Evolutionary conservation across 2,329 filamentous ascomycete species (phyloP).

Genomic region (Monosporascus sp.): DNA sequence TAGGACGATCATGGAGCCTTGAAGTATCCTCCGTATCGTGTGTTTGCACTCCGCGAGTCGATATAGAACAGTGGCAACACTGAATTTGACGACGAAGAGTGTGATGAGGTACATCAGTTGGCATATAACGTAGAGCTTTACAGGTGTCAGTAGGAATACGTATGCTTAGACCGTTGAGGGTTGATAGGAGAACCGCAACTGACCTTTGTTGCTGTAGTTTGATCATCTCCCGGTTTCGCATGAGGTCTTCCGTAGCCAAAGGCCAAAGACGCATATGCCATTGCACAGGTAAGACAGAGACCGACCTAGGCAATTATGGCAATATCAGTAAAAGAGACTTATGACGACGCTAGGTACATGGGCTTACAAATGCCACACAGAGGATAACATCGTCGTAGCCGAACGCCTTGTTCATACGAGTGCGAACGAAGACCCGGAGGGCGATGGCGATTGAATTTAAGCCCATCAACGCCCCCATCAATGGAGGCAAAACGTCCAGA

Average conservation of each 20-base stretch:
- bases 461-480: too few relatives aligned
- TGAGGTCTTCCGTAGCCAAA: conserved; percentile 9
- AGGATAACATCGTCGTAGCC: conserved; percentile 15
- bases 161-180: background rate
- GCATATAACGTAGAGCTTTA: conserved; percentile 15
- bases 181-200: background rate
- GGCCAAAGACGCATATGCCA: conserved; percentile 9
- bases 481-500: too few relatives aligned
- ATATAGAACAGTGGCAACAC: conserved; percentile 12
- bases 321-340: too few relatives aligned
- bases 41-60: conserved; percentile 14
- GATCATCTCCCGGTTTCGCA: conserved; percentile 2
- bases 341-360: too few relatives aligned
- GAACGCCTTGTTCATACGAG: conserved; percentile 14
- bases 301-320: too few relatives aligned
- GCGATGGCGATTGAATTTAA: conserved; percentile 6
- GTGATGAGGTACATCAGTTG: conserved; percentile 14
- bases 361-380: conserved; percentile 12
- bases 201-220: conserved; percentile 6
- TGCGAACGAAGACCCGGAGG: conserved; percentile 11
- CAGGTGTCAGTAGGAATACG: background rate
- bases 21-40: conserved; percentile 7
- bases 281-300: background rate
- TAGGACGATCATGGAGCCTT: conserved; percentile 8
- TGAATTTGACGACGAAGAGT: conserved; percentile 13